Conservation (phyloP, 352 stramenopile species). For the Phytophthora capsici region DNA sequence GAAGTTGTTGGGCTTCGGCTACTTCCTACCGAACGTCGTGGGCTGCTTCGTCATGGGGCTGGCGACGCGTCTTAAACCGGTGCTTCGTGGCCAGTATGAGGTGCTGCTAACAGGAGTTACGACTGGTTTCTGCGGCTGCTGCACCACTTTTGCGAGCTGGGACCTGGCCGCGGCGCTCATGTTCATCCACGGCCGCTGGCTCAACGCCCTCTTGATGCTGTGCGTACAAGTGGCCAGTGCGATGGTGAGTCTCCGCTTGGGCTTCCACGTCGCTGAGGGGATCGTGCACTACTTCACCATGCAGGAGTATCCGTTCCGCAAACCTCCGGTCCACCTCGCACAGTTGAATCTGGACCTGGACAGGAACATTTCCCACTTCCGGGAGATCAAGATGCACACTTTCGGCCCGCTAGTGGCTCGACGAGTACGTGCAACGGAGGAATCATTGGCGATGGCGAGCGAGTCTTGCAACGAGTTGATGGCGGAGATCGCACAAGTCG, state of each 20-base stretch:
- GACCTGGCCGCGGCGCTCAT: conserved; percentile 52
- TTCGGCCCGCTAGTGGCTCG: conserved; percentile 54
- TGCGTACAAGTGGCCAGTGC: conserved; percentile 53
- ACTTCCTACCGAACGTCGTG: conserved; percentile 62
- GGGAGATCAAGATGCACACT: conserved; percentile 48
- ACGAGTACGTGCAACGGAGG: conserved; percentile 50
- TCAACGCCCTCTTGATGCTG: conserved; percentile 57
- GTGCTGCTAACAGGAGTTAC: conserved; percentile 60
- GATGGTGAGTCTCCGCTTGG: conserved; percentile 49
- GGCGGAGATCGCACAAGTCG: conserved; percentile 53
- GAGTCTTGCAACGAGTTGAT: conserved; percentile 55
- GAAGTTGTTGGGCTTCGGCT: conserved; percentile 58
- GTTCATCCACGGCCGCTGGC: conserved; percentile 58
- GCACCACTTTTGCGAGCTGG: conserved; percentile 74
- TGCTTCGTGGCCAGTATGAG: conserved; percentile 53
- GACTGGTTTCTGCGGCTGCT: conserved; percentile 75
- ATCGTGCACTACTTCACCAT: conserved; percentile 49
- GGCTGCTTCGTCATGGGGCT: conserved; percentile 76
- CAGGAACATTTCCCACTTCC: conserved; percentile 52
- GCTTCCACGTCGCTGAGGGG: conserved; percentile 52
- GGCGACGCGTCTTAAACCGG: conserved; percentile 46
- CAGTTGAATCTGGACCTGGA: conserved; percentile 65
- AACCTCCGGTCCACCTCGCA: conserved; percentile 49
- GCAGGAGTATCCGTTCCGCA: conserved; percentile 54
- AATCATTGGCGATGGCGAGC: conserved; percentile 42